Evolutionary conservation across 805 yeast genomes (phyloP).

Genomic region (Metschnikowia cubensis): DNA sequence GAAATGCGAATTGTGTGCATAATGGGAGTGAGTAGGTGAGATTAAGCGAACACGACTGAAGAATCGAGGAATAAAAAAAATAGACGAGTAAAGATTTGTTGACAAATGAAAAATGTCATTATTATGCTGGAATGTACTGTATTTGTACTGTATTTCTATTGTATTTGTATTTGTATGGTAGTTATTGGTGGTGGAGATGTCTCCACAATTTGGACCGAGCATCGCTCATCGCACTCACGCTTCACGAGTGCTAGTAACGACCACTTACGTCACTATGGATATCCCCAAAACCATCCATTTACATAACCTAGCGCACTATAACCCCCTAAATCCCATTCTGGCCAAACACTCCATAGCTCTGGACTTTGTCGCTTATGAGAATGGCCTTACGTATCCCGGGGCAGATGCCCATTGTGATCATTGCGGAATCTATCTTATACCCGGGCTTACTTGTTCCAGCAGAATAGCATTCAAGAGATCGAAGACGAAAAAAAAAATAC

Average conservation of each 20-base stretch:
- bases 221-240: not conserved
- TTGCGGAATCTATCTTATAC: conserved; percentile 32
- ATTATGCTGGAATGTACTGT: too few relatives aligned
- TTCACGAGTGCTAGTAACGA: too few relatives aligned
- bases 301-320: conserved; percentile 28
- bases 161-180: too few relatives aligned
- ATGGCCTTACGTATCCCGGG: conserved; percentile 28
- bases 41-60: too few relatives aligned
- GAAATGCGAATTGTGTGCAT: too few relatives aligned
- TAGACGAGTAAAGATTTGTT: too few relatives aligned
- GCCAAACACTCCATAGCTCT: conserved; percentile 23
- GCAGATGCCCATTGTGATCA: conserved; percentile 24
- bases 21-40: too few relatives aligned
- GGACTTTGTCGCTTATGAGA: conserved; percentile 19
- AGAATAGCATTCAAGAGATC: conserved; percentile 19
- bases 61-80: too few relatives aligned
- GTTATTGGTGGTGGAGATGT: too few relatives aligned
- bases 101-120: too few relatives aligned
- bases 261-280: conserved; percentile 6
- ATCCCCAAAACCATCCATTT: conserved; percentile 19
- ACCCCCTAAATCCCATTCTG: conserved; percentile 24
- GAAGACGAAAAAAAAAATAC: not conserved
- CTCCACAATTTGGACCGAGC: too few relatives aligned
- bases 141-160: too few relatives aligned
- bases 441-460: conserved; percentile 30